Evolutionary conservation across 805 yeast species (phyloP).

Genomic region (Pichia deserticola): DNA sequence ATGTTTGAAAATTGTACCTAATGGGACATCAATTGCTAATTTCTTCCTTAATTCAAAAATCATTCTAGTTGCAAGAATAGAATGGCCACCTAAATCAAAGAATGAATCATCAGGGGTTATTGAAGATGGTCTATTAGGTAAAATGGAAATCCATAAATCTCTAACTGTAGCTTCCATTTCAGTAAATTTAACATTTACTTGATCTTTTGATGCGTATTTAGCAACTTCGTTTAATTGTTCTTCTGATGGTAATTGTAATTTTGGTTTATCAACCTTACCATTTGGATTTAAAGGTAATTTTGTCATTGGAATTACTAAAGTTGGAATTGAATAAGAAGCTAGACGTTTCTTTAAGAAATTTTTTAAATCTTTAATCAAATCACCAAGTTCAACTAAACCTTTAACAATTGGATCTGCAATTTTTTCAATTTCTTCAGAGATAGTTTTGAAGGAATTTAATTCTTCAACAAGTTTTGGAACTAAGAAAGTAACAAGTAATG

Average conservation of each 20-base stretch:
- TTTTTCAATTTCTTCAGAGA: constrained; percentile 39
- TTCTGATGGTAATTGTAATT: constrained; percentile 87
- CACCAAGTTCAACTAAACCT: constrained; percentile 70
- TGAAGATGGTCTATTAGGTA: constrained; percentile 79
- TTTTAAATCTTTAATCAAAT: constrained; percentile 73
- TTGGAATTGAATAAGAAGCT: constrained; percentile 90
- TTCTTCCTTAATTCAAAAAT: constrained; percentile 82
- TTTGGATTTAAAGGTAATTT: constrained; percentile 93
- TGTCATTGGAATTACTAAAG: constrained; percentile 79
- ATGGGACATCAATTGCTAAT: constrained; percentile 73
- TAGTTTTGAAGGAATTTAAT: constrained; percentile 41
- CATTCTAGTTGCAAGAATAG: constrained; percentile 94
- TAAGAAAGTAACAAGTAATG: constrained; percentile 81
- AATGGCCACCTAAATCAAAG: constrained; percentile 97
- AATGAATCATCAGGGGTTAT: constrained; percentile 78
- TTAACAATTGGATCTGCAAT: constrained; percentile 60
- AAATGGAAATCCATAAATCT: constrained; percentile 77
- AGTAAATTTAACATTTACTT: constrained; percentile 48
- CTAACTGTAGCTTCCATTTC: constrained; percentile 60
- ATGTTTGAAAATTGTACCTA: constrained; percentile 81
- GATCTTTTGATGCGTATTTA: constrained; percentile 35
- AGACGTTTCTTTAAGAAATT: constrained; percentile 79
- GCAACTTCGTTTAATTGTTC: constrained; percentile 79
- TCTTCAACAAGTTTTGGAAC: constrained; percentile 61
- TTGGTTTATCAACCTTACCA: constrained; percentile 97